Base-by-base conservation (phyloP, 2,329 filamentous ascomycete species). In the Cytospora leucostoma region DNA sequence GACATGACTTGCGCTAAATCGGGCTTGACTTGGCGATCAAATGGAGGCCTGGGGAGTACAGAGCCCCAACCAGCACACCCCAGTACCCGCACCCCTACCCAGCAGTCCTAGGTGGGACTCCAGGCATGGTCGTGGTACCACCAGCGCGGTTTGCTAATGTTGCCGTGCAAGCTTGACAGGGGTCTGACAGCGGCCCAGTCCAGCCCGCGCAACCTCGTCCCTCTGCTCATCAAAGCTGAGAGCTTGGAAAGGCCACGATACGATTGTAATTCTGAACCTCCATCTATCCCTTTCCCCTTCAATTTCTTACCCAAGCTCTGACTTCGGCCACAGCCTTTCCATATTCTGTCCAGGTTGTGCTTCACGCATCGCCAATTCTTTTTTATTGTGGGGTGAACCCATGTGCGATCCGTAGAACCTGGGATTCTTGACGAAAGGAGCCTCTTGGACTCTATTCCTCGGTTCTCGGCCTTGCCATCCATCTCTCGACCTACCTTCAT, bases 181-280 rank as follows among this genome's bases (percentile, higher is more conserved):
- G 44, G n/a, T 47, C 44, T 47, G 44, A 47, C 44, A 47, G n/a
- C 44, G 21, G 44, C 44, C 44, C n/a, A 47, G 44, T 10, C 44
- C n/a, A 21, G 44, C 44, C 44, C n/a, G 21, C 44, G 44, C 40
- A 17, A 47, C 44, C 21, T 21, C 44, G 44, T 47, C 44, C 44
- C 44, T 47, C 59, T 19, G 37, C 56, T 59, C 11, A 44, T 61
- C 59, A 53, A 40, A 61, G 51, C 38, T 53, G 59, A 49, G 59
- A 49, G 59, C 58, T 61, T 53, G 53, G 55, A 64, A 54, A 65
- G 63, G 63, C 63, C 63, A 65, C 63, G 58, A 65, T 47, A 47
- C 44, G 44, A n/a, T 47, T 47, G 21, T 62, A 58, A 58, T 65
- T 65, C 40, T 35, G 54, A 62, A 34, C 33, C 49, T 54, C 27